phyloP scores from a whole-genome alignment of 2,329 filamentous ascomycete species.

The Aureobasidium musti region DNA sequence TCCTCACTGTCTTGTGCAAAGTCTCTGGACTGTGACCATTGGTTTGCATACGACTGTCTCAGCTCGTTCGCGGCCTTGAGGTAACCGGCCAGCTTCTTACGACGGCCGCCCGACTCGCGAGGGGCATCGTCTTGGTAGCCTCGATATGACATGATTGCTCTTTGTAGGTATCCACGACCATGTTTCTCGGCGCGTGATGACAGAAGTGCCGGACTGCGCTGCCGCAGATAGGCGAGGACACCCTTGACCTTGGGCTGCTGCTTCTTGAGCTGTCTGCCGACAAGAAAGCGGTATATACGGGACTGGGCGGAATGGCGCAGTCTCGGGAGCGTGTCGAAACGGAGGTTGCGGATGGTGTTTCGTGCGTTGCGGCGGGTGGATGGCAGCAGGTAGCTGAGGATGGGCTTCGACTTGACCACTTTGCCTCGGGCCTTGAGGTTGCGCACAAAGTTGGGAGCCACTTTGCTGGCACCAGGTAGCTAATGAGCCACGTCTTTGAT shows the following conservation, averaged over 20 bases:
- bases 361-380: slow-evolving; percentile 66
- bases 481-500: neutral
- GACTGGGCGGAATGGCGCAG: slow-evolving; percentile 72
- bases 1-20: slow-evolving; percentile 44
- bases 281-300: slow-evolving; percentile 72
- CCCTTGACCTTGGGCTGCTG: slow-evolving; percentile 40
- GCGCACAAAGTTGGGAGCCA: slow-evolving; percentile 19
- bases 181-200: slow-evolving; percentile 39
- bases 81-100: slow-evolving; percentile 75
- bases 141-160: slow-evolving; percentile 40
- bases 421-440: slow-evolving; percentile 20
- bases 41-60: slow-evolving; percentile 65
- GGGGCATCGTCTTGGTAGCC: slow-evolving; percentile 43
- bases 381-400: slow-evolving; percentile 61
- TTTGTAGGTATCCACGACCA: slow-evolving; percentile 34
- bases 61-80: slow-evolving; percentile 71
- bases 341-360: slow-evolving; percentile 68
- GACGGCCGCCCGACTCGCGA: slow-evolving; percentile 66
- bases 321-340: slow-evolving; percentile 70
- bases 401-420: slow-evolving; percentile 27
- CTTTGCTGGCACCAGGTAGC: neutral
- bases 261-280: slow-evolving; percentile 58
- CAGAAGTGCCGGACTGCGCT: slow-evolving; percentile 37
- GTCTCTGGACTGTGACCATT: slow-evolving; percentile 44
- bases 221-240: slow-evolving; percentile 38